Percentiles rank a stretch among this genome's conserved stretches.
Conservation (phyloP, 345 rosid species). For the Camelina neglecta region DNA sequence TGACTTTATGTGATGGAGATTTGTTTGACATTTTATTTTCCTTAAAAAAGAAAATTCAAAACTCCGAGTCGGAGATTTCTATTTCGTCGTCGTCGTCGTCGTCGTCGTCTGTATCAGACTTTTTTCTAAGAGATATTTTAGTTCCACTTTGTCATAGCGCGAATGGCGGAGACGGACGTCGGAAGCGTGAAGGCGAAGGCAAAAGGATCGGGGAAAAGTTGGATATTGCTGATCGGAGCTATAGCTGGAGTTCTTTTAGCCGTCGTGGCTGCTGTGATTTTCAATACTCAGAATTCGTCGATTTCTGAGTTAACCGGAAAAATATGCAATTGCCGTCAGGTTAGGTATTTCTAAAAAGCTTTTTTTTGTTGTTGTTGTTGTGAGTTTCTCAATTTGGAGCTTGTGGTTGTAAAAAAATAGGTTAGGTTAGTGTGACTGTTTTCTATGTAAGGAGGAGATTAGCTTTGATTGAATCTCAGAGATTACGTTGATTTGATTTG, state of each 20-base stretch:
- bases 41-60: background rate
- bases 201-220: slow-evolving; percentile 39
- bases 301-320: slow-evolving; percentile 40
- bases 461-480: slow-evolving; percentile 10
- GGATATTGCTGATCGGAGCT: slow-evolving; percentile 53
- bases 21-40: slow-evolving; percentile 5
- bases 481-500: background rate
- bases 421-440: background rate
- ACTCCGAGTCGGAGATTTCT: slow-evolving; percentile 6
- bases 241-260: slow-evolving; percentile 51
- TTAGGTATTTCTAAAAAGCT: slow-evolving; percentile 31
- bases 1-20: slow-evolving; percentile 14
- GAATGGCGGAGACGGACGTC: slow-evolving; percentile 50
- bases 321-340: slow-evolving; percentile 70
- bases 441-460: background rate
- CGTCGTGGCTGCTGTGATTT: slow-evolving; percentile 42
- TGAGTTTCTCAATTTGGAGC: slow-evolving; percentile 5
- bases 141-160: background rate
- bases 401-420: background rate
- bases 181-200: slow-evolving; percentile 37
- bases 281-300: slow-evolving; percentile 38
- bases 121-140: slow-evolving; percentile 21
- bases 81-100: background rate
- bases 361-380: background rate
- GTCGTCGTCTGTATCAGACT: slow-evolving; percentile 26